These are phyloP conservation scores for Areca catechu DNA, from an alignment of 176 grass and related monocot genomes.

Conservation along the genomic window DNA sequence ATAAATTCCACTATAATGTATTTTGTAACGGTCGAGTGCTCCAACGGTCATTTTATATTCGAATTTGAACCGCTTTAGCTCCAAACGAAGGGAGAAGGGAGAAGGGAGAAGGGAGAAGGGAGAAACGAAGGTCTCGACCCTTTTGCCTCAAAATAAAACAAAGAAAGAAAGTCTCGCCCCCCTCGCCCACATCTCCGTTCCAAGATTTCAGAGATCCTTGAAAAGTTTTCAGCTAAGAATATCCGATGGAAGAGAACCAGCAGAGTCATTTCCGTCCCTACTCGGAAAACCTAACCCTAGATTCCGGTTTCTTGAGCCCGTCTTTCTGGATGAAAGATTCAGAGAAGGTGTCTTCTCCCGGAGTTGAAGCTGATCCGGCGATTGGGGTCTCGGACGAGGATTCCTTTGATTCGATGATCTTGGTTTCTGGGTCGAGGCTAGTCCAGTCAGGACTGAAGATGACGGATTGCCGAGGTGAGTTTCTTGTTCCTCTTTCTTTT, in stretches of 20 bases:
- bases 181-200: no score
- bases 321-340: constrained; percentile 18
- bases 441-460: constrained; percentile 41
- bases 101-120: no score
- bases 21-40: no score
- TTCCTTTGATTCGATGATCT: constrained; percentile 67
- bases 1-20: no score
- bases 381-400: constrained; percentile 21
- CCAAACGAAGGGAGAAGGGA: no score
- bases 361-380: neutral
- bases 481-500: neutral
- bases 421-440: constrained; percentile 53
- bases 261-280: neutral
- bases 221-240: neutral
- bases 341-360: neutral
- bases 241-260: constrained; percentile 35
- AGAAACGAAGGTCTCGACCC: no score
- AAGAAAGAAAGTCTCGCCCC: no score
- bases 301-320: constrained; percentile 7
- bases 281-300: constrained; percentile 31
- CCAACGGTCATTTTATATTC: no score
- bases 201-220: neutral
- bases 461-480: constrained; percentile 31
- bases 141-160: no score
- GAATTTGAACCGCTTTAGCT: no score